Base-by-base conservation (phyloP, 371 early-diverging fungal genomes). In the Mortierella sp. region DNA sequence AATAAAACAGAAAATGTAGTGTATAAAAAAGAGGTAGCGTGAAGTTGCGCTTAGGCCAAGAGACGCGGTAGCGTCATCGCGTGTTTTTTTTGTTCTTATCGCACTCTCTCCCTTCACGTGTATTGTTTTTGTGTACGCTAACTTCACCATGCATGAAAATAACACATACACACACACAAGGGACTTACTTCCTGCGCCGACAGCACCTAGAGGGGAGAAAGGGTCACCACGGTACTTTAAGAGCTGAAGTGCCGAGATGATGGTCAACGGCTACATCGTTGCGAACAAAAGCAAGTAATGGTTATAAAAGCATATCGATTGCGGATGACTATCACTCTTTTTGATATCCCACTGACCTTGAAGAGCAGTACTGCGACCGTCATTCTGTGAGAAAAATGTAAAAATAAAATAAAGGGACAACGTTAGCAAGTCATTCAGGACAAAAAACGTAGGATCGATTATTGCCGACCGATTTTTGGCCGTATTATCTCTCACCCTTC, bases 171-270 rank as follows among this genome's bases (percentile, higher is more conserved):
- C 23, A 32, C 8, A 2, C 19, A 5, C 8, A 30, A 26, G 9
- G 2, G 21, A 11, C 64, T 53, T 68, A 63, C 65, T 53, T 49
- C 65, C 69, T 37, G 55, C 69, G 7, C 69, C 66, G 54, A 70
- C 69, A 30, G 55, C 69, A 9, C 69, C 66, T 54, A 70, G 62
- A 27, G 61, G 34, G 14, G 70, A 60, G 42, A 76, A 76, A 0
- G 78, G 78, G 19, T 76, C 78, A 19, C 78, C 70, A 41, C 78
- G 78, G 30, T 60, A 65, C 43, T 76, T 76, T 28, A 76, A 50
- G 6, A 76, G 66, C 34, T 76, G 78, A n/a, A 76, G 55, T 6
- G 70, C 57, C 8, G 78, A 76, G 54, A 76, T 70, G 32, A 76
- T 60, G 31, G 70, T 76, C 54, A 76, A 44, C 28, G 78, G 78